A percentile compares a stretch with the other conserved stretches of the same genome.
Conservation (phyloP, 345 rosid genomes). For the Eucalyptus rudis region DNA sequence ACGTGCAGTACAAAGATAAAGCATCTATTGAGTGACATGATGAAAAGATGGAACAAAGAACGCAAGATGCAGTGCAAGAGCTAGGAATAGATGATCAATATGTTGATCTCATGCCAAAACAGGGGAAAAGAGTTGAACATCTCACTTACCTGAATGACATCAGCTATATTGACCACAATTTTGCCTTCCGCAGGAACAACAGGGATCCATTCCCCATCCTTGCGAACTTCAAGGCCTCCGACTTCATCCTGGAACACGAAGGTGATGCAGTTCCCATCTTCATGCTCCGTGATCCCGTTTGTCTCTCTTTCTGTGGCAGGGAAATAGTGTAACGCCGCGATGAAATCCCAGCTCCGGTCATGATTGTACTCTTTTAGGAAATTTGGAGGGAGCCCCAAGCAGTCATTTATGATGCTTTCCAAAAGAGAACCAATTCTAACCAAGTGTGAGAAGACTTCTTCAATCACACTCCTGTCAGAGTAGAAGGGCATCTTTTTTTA, state of each 20-base stretch:
- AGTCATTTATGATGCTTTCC: slow-evolving; percentile 24
- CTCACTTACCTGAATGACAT: slow-evolving; percentile 32
- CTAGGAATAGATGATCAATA: neutral
- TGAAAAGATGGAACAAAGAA: neutral
- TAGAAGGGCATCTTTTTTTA: neutral
- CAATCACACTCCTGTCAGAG: slow-evolving; percentile 14
- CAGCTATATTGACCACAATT: slow-evolving; percentile 32
- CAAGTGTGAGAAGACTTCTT: slow-evolving; percentile 13
- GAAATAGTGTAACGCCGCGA: slow-evolving; percentile 23
- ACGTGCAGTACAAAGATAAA: neutral
- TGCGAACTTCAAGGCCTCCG: slow-evolving; percentile 35
- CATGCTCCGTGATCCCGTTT: slow-evolving; percentile 29
- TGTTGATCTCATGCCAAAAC: neutral
- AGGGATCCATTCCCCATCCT: slow-evolving; percentile 34
- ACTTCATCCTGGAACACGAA: slow-evolving; percentile 39
- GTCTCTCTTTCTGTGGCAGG: slow-evolving; percentile 25
- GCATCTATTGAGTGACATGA: neutral
- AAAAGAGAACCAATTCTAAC: slow-evolving; percentile 9
- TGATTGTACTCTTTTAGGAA: slow-evolving; percentile 26
- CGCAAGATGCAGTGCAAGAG: neutral
- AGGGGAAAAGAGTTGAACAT: neutral
- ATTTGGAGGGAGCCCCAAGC: slow-evolving; percentile 32
- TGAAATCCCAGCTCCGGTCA: slow-evolving; percentile 47
- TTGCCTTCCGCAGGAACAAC: slow-evolving; percentile 5
- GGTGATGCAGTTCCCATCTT: slow-evolving; percentile 33